Conservation (phyloP, 768 basidiomycete genomes). For the Agaricus bisporus region DNA sequence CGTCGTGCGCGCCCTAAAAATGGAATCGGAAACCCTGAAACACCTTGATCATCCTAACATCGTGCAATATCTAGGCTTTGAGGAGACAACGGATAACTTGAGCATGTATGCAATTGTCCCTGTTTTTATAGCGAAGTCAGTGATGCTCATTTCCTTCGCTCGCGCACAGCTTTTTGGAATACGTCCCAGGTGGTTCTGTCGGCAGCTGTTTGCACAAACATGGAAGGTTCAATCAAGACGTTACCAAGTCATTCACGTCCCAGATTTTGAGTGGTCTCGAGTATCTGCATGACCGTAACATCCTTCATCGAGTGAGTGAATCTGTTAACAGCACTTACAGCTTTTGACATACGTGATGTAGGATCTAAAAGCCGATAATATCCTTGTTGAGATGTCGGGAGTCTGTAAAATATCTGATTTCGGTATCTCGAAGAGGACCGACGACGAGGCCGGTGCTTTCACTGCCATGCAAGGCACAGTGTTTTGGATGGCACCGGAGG, state of each 20-base stretch:
- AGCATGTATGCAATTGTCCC: slow-evolving; percentile 67
- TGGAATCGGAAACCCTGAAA: slow-evolving; percentile 94
- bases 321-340: neutral
- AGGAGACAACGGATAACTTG: slow-evolving; percentile 79
- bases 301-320: slow-evolving; percentile 77
- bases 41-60: slow-evolving; percentile 97
- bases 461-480: slow-evolving; percentile 97
- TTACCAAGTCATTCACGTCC: slow-evolving; percentile 86
- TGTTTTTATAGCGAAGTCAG: neutral
- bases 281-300: slow-evolving; percentile 88
- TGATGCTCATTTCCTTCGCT: slow-evolving; percentile 3
- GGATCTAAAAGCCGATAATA: slow-evolving; percentile 98
- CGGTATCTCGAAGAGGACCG: slow-evolving; percentile 95
- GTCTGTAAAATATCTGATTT: slow-evolving; percentile 98
- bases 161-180: slow-evolving; percentile 83
- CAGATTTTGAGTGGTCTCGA: slow-evolving; percentile 91
- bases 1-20: slow-evolving; percentile 87
- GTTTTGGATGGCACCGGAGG: slow-evolving; percentile 99
- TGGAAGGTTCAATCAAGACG: slow-evolving; percentile 87
- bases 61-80: slow-evolving; percentile 94
- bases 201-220: slow-evolving; percentile 86
- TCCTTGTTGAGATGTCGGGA: slow-evolving; percentile 88
- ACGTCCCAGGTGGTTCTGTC: slow-evolving; percentile 96
- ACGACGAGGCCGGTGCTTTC: slow-evolving; percentile 77
- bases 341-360: slow-evolving; percentile 22